Percentiles rank a stretch among this genome's conserved stretches.
Evolutionary conservation across 1,284 basidiomycete genomes (phyloP).

Genomic region (Marasmius tenuissimus): DNA sequence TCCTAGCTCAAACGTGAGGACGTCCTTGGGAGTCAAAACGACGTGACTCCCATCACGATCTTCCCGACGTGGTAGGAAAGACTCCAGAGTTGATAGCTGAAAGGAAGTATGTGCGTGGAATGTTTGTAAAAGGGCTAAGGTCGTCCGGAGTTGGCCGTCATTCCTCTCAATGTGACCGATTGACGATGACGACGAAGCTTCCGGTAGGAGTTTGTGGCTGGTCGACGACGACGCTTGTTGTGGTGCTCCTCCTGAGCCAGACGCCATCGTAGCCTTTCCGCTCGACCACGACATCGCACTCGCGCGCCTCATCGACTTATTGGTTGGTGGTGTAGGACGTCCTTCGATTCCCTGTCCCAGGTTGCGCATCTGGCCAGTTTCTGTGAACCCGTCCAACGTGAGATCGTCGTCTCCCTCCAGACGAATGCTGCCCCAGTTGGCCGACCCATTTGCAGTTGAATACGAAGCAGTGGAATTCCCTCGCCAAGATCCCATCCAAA

Average conservation of each 20-base stretch:
- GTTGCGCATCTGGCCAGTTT: conserved; percentile 45
- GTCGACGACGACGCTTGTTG: not conserved
- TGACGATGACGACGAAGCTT: conserved; percentile 10
- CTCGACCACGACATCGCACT: conserved; percentile 44
- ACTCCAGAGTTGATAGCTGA: conserved; percentile 59
- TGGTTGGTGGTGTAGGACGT: conserved; percentile 28
- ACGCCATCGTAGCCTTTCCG: conserved; percentile 26
- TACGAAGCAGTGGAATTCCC: conserved; percentile 46
- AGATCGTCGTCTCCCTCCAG: conserved; percentile 68
- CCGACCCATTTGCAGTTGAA: conserved; percentile 43
- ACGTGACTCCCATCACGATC: conserved; percentile 22
- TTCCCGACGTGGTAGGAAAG: conserved; percentile 37
- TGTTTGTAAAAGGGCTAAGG: conserved; percentile 67
- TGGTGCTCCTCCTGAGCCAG: conserved; percentile 8
- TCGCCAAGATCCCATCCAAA: conserved; percentile 72
- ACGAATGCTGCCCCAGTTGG: conserved; percentile 54
- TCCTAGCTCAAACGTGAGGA: conserved; percentile 68
- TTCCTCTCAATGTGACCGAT: conserved; percentile 23
- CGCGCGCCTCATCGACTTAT: conserved; percentile 35
- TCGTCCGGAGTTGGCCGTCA: conserved; percentile 55
- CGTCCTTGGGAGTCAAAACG: conserved; percentile 54
- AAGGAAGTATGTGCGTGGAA: conserved; percentile 71
- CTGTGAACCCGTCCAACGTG: conserved; percentile 21
- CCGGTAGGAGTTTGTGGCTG: not conserved
- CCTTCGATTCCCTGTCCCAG: conserved; percentile 74